Evolutionary conservation across 192 early-diverging fungal genomes (phyloP).

Genomic region (Gamsiella multidivaricata): DNA sequence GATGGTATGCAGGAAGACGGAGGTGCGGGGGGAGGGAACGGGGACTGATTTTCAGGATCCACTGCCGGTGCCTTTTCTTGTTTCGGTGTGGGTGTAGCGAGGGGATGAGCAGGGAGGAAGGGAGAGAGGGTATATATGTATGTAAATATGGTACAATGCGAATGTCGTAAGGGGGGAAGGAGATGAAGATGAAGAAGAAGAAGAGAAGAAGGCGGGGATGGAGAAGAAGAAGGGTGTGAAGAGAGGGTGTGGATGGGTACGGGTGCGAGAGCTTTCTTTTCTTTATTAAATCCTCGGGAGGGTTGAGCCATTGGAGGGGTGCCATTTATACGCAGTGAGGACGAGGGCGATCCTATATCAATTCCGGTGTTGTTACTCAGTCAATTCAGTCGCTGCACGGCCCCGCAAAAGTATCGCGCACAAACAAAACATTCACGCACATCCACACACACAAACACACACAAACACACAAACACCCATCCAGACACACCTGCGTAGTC

Average conservation of each 20-base stretch:
- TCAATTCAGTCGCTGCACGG: neutral
- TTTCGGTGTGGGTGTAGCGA: too few relatives aligned
- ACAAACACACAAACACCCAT: neutral
- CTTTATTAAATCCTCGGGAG: slow-evolving; percentile 5
- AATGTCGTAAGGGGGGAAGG: too few relatives aligned
- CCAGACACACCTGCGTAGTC: neutral
- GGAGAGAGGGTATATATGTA: too few relatives aligned
- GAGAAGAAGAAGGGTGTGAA: neutral
- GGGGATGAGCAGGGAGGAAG: too few relatives aligned
- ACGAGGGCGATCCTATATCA: too few relatives aligned
- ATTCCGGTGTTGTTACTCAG: slow-evolving; percentile 2
- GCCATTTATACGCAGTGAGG: neutral
- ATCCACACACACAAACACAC: neutral
- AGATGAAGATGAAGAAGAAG: too few relatives aligned
- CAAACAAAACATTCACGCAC: neutral
- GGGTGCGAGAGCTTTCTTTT: neutral
- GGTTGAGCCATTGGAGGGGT: neutral
- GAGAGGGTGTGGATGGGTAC: neutral
- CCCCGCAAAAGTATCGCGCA: neutral
- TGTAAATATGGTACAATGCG: too few relatives aligned
- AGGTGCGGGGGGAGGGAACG: too few relatives aligned
- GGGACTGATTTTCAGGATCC: too few relatives aligned
- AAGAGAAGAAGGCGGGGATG: neutral
- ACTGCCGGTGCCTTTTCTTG: too few relatives aligned
- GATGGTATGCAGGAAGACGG: too few relatives aligned